Percentiles rank a stretch among this genome's conserved stretches.
Evolutionary conservation across 305 asterid species (phyloP).

Genomic region (Fraxinus dipetala): DNA sequence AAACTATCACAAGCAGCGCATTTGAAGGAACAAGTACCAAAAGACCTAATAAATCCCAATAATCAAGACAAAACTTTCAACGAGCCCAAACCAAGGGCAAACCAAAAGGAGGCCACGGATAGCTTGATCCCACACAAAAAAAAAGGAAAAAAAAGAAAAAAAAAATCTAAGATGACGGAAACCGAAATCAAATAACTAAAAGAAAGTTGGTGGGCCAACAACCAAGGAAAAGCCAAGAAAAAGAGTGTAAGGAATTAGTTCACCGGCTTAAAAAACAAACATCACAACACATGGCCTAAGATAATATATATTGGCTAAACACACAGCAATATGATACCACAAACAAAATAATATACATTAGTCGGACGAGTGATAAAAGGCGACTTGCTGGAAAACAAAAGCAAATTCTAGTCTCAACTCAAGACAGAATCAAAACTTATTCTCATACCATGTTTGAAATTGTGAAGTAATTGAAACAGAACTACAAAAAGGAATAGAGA

Average conservation of each 20-base stretch:
- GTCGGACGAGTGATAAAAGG: not conserved
- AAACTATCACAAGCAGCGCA: not conserved
- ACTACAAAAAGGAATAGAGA: not conserved
- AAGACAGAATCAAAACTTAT: not conserved
- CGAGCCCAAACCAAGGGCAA: not conserved
- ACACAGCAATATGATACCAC: not conserved
- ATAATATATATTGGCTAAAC: not conserved
- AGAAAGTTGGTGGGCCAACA: not conserved
- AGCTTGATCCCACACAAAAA: not conserved
- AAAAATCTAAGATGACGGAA: not conserved
- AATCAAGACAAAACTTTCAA: not conserved
- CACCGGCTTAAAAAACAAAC: not conserved
- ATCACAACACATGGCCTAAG: not conserved
- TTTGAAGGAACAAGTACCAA: not conserved
- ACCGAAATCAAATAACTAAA: not conserved
- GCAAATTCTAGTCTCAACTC: not conserved
- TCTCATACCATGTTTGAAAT: not conserved
- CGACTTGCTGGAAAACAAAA: not conserved
- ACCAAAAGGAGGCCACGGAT: not conserved
- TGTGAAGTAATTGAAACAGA: not conserved
- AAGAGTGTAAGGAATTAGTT: not conserved
- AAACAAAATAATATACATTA: not conserved
- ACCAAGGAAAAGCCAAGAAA: not conserved
- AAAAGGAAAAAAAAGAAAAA: not conserved
- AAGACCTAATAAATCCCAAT: not conserved